Evolutionary conservation across 2,329 filamentous ascomycete species (phyloP), one percentile per base, ranked within the genome.

Genomic region (Tolypocladium cylindrosporum): DNA sequence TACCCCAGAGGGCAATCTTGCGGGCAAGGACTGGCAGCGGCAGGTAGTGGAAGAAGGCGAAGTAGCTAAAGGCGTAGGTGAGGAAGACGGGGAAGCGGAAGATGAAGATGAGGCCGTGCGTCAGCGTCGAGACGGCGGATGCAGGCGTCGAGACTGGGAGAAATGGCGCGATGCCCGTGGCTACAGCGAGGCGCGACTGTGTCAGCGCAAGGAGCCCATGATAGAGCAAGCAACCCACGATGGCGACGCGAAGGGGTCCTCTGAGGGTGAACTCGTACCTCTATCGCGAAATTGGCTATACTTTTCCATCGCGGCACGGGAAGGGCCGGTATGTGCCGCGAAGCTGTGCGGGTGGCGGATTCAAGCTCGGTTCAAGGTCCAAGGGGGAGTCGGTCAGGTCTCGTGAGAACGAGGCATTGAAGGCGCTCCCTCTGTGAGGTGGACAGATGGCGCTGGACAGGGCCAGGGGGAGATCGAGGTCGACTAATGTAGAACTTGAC

Each of bases 101-200:
- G 71, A 85, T 75, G 76, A 97, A 96, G 65, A 97, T 79, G 69
- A 88, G 80, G 59, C 84, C 67, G 66, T 90, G 84, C 57, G 89
- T 70, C 21, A 90, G 77, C 19, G 84, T 79, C 63, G 84, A 83
- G 60, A 89, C 70, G 59, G 82, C 74, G 13, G 86, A 81, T 31
- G 85, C 76, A 54, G 85, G 83, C 8, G 87, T 83, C 21, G 85
- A 81, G 57, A 92, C 82, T 19, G 94, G 92, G 61, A 97, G 87
- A 77, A 99, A 99, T 59, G 94, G 94, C 63, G 94, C 90, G 71
- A 99, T 95, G 67, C 94, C 93, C 64, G 94, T 96, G 64, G 92
- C 93, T 97, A 62, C 2, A 13, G 3, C 31, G 52, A 27, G 37
- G 52, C 40, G 42, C 9, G 54, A 43, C 45, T 11, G 56, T 9